phyloP scores from a whole-genome alignment of 805 yeast species.

The Debaryomyces tyrocola region DNA sequence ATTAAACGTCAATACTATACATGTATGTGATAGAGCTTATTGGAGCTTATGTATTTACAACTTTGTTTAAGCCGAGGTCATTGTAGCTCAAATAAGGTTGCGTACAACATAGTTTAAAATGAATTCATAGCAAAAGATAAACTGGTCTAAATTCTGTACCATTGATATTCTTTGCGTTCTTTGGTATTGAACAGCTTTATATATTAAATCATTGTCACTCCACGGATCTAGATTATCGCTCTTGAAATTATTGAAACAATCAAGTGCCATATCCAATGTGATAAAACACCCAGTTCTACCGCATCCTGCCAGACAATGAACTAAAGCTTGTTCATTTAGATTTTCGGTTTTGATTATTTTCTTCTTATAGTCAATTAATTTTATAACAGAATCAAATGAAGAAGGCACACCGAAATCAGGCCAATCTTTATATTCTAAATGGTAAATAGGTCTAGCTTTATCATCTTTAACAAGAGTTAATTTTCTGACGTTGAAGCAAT shows the following conservation, averaged over 20 bases:
- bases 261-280: slow-evolving; percentile 42
- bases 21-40: too few species aligned
- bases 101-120: slow-evolving; percentile 26
- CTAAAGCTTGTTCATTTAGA: slow-evolving; percentile 23
- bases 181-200: slow-evolving; percentile 61
- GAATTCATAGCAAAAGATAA: slow-evolving; percentile 69
- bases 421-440: slow-evolving; percentile 44
- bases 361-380: slow-evolving; percentile 34
- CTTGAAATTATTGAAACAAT: slow-evolving; percentile 16
- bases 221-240: slow-evolving; percentile 13
- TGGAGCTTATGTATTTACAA: too few species aligned
- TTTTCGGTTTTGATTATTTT: slow-evolving; percentile 14
- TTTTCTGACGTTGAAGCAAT: slow-evolving; percentile 16
- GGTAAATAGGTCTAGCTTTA: slow-evolving; percentile 24
- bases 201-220: slow-evolving; percentile 53
- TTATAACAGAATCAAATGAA: slow-evolving; percentile 27
- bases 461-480: slow-evolving; percentile 12
- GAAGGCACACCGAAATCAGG: slow-evolving; percentile 48
- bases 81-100: slow-evolving; percentile 1
- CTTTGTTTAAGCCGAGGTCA: too few species aligned
- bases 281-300: slow-evolving; percentile 58
- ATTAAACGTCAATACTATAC: too few species aligned
- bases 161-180: slow-evolving; percentile 76
- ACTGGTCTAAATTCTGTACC: slow-evolving; percentile 83
- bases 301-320: slow-evolving; percentile 63